Evolutionary conservation across 169 alveolate genomes (phyloP).

Genomic region (Cryptosporidium canis): DNA sequence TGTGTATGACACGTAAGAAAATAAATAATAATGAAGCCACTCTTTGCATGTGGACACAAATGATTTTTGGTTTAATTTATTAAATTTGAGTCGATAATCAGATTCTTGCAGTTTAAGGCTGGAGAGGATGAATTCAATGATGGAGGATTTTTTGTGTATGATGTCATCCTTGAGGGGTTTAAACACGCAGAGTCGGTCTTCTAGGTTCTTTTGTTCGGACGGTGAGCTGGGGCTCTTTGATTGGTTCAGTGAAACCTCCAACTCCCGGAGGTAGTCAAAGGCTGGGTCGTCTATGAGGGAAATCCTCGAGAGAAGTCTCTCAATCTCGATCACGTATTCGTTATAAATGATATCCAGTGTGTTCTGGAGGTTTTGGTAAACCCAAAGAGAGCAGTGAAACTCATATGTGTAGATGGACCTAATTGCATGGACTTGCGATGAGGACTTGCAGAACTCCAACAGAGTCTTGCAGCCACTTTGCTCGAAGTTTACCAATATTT

Average conservation of each 20-base stretch:
- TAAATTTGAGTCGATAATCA: background rate
- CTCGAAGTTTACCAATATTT: constrained; percentile 3
- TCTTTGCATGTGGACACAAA: constrained; percentile 9
- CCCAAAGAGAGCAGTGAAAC: constrained; percentile 40
- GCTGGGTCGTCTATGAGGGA: constrained; percentile 6
- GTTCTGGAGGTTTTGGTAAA: constrained; percentile 30
- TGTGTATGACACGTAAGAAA: constrained; percentile 47
- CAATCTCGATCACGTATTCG: constrained; percentile 16
- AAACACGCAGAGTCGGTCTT: constrained; percentile 5
- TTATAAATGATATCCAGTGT: constrained; percentile 2
- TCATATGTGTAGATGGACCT: constrained; percentile 44
- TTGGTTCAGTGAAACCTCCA: constrained; percentile 11
- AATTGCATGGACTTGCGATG: background rate
- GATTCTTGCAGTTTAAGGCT: constrained; percentile 14
- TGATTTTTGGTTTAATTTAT: background rate
- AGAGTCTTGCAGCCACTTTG: constrained; percentile 23
- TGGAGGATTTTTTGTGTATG: background rate
- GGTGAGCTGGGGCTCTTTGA: background rate
- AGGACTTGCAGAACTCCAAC: constrained; percentile 28
- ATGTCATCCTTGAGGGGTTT: constrained; percentile 4
- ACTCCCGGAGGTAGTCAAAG: constrained; percentile 13
- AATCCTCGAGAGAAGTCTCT: background rate
- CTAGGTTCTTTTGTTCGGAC: background rate
- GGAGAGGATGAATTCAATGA: background rate
- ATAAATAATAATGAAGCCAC: constrained; percentile 54